Evolutionary conservation across 352 stramenopile species (phyloP), one percentile per base, ranked within the genome.

Genomic region (Phytophthora boehmeriae): DNA sequence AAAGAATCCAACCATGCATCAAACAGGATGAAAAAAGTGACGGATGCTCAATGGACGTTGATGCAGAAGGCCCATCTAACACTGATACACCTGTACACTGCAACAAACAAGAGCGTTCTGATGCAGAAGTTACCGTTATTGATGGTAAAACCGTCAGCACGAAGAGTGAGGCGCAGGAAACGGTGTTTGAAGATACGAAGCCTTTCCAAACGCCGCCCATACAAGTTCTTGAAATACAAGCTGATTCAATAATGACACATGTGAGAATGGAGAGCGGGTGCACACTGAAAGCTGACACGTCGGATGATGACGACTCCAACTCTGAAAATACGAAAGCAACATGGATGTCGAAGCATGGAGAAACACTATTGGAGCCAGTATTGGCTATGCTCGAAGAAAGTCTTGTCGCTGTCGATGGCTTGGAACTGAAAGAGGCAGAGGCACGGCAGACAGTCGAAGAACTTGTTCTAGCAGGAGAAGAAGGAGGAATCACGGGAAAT

Each of bases 181-280:
- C 17, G 42, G 6, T 17, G 13, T 13, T 36, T 17, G 0, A 36
- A 52, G 45, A 44, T 9, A 38, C 28, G 22, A 69, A 72, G 17
- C n/a, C 27, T 61, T 17, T 34, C 17, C 58, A 41, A 49, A 22
- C 42, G 27, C n/a, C 51, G 5, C 27, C 25, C 30, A 49, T 53
- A 22, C 51, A 55, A 58, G 48, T 38, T 22, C 16, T 68, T 30
- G 69, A 75, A n/a, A 61, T 77, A 46, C 65, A 71, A 49, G 47
- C 46, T 22, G 69, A 77, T 43, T 63, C 65, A 9, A 90, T 95
- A 14, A 75, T 95, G 66, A 78, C 83, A 0, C 86, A 79, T 20
- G 66, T 95, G 22, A 73, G 82, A 23, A 72, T 87, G 25, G 86
- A 95, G 63, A 89, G 82, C 46, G 83, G 83, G 5, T 92, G 83